Percentiles rank a stretch among this genome's conserved stretches.
Conservation (phyloP, 192 early-diverging fungal genomes). For the Backusella circina region DNA sequence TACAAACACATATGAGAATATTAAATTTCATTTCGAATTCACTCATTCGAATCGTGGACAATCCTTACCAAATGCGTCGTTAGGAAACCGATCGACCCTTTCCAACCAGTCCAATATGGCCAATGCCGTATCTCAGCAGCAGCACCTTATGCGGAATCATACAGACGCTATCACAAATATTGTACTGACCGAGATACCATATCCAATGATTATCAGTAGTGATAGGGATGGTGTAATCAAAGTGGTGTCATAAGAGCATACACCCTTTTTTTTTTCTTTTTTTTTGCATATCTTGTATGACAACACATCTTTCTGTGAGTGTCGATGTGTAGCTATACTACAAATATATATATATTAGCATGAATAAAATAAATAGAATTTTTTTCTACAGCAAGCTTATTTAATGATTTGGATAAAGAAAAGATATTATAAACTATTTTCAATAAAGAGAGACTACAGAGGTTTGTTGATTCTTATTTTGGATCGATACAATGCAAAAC, state of each 20-base stretch:
- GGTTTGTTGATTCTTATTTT: too few species aligned
- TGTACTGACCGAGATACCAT: constrained; percentile 61
- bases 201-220: constrained; percentile 71
- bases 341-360: too few species aligned
- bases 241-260: constrained; percentile 37
- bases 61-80: neutral
- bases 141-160: constrained; percentile 58
- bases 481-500: too few species aligned
- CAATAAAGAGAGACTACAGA: too few species aligned
- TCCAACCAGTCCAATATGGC: neutral
- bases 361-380: too few species aligned
- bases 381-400: too few species aligned
- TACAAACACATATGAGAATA: constrained; percentile 52
- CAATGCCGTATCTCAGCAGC: constrained; percentile 41
- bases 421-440: too few species aligned
- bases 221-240: constrained; percentile 80
- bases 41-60: neutral
- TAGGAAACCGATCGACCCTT: constrained; percentile 14
- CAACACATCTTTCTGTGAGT: too few species aligned
- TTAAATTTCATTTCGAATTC: constrained; percentile 32
- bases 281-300: too few species aligned
- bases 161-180: constrained; percentile 75
- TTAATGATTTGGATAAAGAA: too few species aligned
- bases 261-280: neutral
- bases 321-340: too few species aligned